phyloP scores from a whole-genome alignment of 1,139 yeast genomes.

The Debaryomyces sp. region DNA sequence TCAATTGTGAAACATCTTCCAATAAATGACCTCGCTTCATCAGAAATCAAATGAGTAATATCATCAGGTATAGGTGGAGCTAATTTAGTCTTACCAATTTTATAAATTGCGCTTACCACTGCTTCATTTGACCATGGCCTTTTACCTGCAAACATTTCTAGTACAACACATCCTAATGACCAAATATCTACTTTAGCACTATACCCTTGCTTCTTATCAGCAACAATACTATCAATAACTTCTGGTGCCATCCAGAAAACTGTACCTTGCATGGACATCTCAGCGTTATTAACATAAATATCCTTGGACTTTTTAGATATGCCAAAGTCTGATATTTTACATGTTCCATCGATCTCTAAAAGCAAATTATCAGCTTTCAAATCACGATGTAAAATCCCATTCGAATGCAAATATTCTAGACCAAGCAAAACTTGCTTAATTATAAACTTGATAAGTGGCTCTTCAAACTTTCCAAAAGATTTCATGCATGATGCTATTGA shows the following conservation, averaged over 20 bases:
- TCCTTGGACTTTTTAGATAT: slow-evolving; percentile 87
- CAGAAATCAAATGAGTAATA: slow-evolving; percentile 62
- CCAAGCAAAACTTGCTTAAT: slow-evolving; percentile 85
- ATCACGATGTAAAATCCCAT: slow-evolving; percentile 92
- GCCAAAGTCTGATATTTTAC: slow-evolving; percentile 97
- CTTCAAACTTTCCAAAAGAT: slow-evolving; percentile 85
- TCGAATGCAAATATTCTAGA: slow-evolving; percentile 77
- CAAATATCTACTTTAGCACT: slow-evolving; percentile 94
- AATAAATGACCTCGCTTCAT: slow-evolving; percentile 69
- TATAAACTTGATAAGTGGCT: slow-evolving; percentile 67
- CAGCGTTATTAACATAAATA: slow-evolving; percentile 88
- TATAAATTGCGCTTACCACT: slow-evolving; percentile 75
- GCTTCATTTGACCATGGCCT: slow-evolving; percentile 85
- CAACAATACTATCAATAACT: slow-evolving; percentile 79
- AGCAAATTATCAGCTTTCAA: slow-evolving; percentile 92
- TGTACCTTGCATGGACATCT: slow-evolving; percentile 98
- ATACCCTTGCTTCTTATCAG: slow-evolving; percentile 85
- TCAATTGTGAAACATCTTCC: slow-evolving; percentile 79
- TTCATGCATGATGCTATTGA: slow-evolving; percentile 87
- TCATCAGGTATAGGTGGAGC: slow-evolving; percentile 98
- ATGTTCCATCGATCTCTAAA: slow-evolving; percentile 88
- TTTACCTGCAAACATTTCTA: slow-evolving; percentile 91
- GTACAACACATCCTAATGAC: slow-evolving; percentile 94
- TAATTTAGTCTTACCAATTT: slow-evolving; percentile 70
- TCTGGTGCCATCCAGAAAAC: slow-evolving; percentile 99